Evolutionary conservation across 23 red algal species (phyloP).

Genomic region (Cyanidium caldarium): DNA sequence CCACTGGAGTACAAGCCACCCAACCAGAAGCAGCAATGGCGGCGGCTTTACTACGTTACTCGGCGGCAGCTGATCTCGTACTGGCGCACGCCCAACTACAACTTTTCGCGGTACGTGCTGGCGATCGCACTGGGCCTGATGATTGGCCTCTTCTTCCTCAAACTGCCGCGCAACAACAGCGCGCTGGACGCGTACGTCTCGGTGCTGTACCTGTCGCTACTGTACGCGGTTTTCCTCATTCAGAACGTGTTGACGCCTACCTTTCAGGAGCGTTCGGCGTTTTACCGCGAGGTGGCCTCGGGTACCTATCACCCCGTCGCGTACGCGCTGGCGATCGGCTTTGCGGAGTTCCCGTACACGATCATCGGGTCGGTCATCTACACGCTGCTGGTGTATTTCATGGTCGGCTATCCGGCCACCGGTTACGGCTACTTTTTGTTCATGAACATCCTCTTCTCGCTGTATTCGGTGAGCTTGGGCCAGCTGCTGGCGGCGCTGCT

Average conservation of each 20-base stretch:
- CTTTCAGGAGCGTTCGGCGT: conserved; percentile 40
- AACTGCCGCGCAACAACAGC: conserved; percentile 33
- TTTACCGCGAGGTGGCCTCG: conserved; percentile 74
- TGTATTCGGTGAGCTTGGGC: conserved; percentile 43
- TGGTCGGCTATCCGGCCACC: conserved; percentile 35
- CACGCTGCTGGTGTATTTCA: conserved; percentile 39
- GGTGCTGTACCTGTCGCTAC: conserved; percentile 50
- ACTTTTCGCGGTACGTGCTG: conserved; percentile 42
- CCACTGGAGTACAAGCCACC: conserved; percentile 12
- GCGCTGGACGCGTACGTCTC: conserved; percentile 28
- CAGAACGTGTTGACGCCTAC: conserved; percentile 58
- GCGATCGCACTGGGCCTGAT: conserved; percentile 37
- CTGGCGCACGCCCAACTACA: conserved; percentile 77
- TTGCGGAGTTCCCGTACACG: conserved; percentile 64
- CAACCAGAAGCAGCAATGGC: not conserved
- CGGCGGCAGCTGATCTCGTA: conserved; percentile 41
- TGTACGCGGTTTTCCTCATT: conserved; percentile 31
- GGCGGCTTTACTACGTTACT: conserved; percentile 25
- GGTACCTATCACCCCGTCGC: conserved; percentile 45
- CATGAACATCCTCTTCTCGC: conserved; percentile 31
- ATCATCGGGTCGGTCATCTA: conserved; percentile 34
- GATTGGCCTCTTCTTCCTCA: conserved; percentile 26
- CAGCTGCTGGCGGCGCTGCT: conserved; percentile 45
- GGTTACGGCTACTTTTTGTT: conserved; percentile 61
- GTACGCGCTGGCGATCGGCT: conserved; percentile 39